Evolutionary conservation across 2,329 filamentous ascomycete genomes (phyloP).

Genomic region (Colletotrichum aenigma): DNA sequence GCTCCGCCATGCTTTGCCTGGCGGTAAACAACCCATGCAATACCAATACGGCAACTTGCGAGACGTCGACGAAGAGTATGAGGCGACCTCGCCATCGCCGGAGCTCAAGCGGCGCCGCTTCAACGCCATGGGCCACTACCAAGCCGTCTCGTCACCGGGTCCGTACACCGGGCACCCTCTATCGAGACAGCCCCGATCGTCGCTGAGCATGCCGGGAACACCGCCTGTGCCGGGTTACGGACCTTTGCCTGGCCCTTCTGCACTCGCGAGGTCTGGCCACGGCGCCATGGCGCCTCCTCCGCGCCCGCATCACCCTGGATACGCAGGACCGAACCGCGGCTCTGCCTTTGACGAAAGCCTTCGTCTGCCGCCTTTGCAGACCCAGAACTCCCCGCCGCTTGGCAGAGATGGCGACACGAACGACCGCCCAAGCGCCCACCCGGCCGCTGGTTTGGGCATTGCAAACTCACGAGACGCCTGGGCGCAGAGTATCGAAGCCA

Average conservation of each 20-base stretch:
- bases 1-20: slow-evolving; percentile 7
- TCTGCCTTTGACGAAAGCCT: slow-evolving; percentile 56
- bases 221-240: slow-evolving; percentile 29
- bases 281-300: slow-evolving; percentile 61
- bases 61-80: slow-evolving; percentile 39
- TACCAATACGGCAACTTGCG: slow-evolving; percentile 21
- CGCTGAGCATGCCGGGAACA: slow-evolving; percentile 25
- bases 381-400: slow-evolving; percentile 32
- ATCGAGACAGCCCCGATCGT: slow-evolving; percentile 13
- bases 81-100: slow-evolving; percentile 48
- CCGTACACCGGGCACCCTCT: slow-evolving; percentile 11
- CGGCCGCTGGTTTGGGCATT: slow-evolving; percentile 30
- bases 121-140: slow-evolving; percentile 45
- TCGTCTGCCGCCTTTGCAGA: slow-evolving; percentile 58
- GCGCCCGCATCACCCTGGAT: slow-evolving; percentile 44
- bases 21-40: slow-evolving; percentile 10
- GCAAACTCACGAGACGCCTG: slow-evolving; percentile 29
- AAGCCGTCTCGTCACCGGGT: slow-evolving; percentile 23
- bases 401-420: slow-evolving; percentile 11
- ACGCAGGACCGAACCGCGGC: slow-evolving; percentile 32
- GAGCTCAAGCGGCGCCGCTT: slow-evolving; percentile 69
- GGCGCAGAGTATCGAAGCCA: slow-evolving; percentile 63
- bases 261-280: slow-evolving; percentile 11
- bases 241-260: slow-evolving; percentile 26
- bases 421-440: slow-evolving; percentile 19